Evolutionary conservation across 2,329 filamentous ascomycete species (phyloP).

Genomic region (Colletotrichum simmondsii): DNA sequence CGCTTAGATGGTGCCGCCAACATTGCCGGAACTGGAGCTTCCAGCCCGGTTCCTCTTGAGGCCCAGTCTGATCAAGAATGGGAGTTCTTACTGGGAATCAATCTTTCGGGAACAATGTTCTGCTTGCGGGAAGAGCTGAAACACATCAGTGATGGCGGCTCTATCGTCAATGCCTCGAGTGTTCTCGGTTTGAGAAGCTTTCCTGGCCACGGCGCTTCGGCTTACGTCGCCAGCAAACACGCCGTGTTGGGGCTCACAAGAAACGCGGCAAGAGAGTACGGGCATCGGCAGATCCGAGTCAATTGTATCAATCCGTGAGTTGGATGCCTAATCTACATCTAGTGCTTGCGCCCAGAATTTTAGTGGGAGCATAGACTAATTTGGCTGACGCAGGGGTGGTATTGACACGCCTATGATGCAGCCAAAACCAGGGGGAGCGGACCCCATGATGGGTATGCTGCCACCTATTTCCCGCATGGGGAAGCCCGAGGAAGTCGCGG

Average conservation of each 20-base stretch:
- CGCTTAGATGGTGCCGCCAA: conserved; percentile 48
- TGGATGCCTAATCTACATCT: too few relatives aligned
- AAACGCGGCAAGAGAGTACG: conserved; percentile 3
- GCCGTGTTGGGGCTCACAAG: conserved; percentile 10
- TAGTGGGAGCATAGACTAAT: too few relatives aligned
- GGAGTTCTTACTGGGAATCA: conserved; percentile 41
- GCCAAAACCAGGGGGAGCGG: too few relatives aligned
- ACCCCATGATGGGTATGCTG: too few relatives aligned
- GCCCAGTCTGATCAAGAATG: conserved; percentile 38
- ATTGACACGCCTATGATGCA: too few relatives aligned
- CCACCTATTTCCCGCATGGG: too few relatives aligned
- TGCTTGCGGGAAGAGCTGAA: conserved; percentile 42
- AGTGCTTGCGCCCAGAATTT: too few relatives aligned
- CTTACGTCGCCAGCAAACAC: conserved; percentile 14
- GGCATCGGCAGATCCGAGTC: too few relatives aligned
- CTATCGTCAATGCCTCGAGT: conserved; percentile 55
- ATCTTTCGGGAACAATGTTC: conserved; percentile 41
- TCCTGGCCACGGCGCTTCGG: not conserved
- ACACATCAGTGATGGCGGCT: conserved; percentile 49
- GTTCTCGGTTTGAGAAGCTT: not conserved
- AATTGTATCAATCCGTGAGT: too few relatives aligned
- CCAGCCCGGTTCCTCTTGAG: conserved; percentile 36
- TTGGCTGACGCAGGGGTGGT: too few relatives aligned
- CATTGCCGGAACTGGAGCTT: conserved; percentile 45
- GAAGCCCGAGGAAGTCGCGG: too few relatives aligned